Evolutionary conservation across 2,329 filamentous ascomycete species (phyloP), one percentile per base, ranked within the genome.

Genomic region (Colletotrichum karsti): DNA sequence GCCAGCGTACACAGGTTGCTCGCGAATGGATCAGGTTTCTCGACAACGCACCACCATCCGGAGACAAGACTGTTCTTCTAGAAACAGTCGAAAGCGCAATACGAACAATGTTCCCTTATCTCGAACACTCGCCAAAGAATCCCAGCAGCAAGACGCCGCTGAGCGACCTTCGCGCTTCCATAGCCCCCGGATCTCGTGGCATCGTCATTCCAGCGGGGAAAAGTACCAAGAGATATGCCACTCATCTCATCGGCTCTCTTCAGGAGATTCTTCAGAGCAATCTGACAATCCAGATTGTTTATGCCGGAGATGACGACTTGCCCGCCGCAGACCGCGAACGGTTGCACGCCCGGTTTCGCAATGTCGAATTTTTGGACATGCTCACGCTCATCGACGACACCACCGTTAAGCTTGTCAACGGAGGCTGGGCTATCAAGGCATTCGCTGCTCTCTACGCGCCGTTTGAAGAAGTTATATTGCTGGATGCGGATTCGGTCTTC

Each of bases 401-500:
- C 0, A 74, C 72, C 1, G 28, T 79, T 22, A 70, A 74, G 1
- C 71, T 81, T 1, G 69, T 66, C 4, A 37, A 72, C 5, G 77
- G 78, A 3, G 77, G 77, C 0, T 82, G 80, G 79, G 81, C 80
- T 9, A 78, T 81, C 63, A 82, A 83, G 50, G 72, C 79, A 2
- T 83, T 83, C 22, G 81, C 80, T 5, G 74, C 74, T 0, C 70
- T 83, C 3, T 78, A 77, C 1, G 76, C 76, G 4, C 70, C 58
- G 0, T 82, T 78, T 51, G 74, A 79, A 12, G 70, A 81, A 20
- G 78, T 80, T 7, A 75, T 82, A 9, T 70, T 82, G 2, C 68
- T 80, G 3, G 81, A 83, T 22, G 76, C 81, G 18, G 80, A 82
- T 44, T 73, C 77, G 1, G 78, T 83, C 0, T 82, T 83, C 50